phyloP scores from a whole-genome alignment of 352 stramenopile genomes.

The Thalassiosira livingstoniorum region DNA sequence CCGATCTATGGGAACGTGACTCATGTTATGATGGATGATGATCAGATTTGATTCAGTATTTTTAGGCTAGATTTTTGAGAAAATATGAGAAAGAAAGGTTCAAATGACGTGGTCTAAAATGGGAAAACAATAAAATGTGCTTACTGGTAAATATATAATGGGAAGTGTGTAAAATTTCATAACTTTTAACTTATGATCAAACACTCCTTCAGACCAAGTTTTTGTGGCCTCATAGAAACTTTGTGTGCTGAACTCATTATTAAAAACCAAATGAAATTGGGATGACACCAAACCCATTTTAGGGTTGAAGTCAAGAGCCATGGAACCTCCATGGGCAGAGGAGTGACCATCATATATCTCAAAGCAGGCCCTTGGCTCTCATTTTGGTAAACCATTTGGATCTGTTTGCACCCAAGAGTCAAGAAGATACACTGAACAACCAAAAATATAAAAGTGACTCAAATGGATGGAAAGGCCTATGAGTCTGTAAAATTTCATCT shows the following conservation, averaged over 20 bases:
- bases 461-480: conserved; percentile 6
- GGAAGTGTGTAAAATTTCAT: too few relatives aligned
- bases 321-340: conserved; percentile 3
- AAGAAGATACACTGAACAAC: conserved; percentile 33
- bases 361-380: conserved; percentile 20
- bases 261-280: conserved; percentile 34
- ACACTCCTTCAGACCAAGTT: conserved; percentile 17
- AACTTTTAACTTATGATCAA: background rate
- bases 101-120: too few relatives aligned
- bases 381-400: conserved; percentile 19
- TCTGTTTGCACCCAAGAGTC: conserved; percentile 20
- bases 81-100: too few relatives aligned
- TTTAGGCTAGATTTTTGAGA: too few relatives aligned
- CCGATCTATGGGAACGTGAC: too few relatives aligned
- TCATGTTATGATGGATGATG: too few relatives aligned
- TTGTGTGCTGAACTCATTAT: conserved; percentile 29
- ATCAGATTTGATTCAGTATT: too few relatives aligned
- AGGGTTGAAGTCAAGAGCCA: conserved; percentile 15
- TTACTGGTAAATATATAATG: too few relatives aligned
- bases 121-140: too few relatives aligned
- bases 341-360: conserved; percentile 42
- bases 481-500: conserved; percentile 38
- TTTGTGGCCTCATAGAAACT: conserved; percentile 1
- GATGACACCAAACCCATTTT: conserved; percentile 31
- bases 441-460: conserved; percentile 34